Base-by-base conservation (phyloP, 2,329 filamentous ascomycete species). In the Xylariaceae sp. region DNA sequence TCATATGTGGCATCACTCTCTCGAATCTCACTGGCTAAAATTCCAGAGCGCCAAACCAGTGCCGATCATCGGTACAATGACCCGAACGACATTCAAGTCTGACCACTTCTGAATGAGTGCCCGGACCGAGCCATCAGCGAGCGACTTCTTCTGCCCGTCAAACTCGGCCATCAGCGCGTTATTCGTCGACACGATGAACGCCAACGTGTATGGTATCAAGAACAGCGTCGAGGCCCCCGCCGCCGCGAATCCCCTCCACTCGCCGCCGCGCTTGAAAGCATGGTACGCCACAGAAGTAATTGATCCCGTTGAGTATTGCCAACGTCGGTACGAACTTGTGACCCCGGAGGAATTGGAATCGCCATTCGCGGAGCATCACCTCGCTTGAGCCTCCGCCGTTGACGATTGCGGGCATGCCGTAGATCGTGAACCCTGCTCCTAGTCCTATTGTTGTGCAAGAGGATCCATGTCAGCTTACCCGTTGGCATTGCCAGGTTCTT, bases 21-120 rank as follows among this genome's bases (percentile, higher is more conserved):
- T n/a, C 20, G 27, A 22, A 19, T 37, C 22, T 37, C 40, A 54
- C 37, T 53, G 25, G 43, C 44, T 45, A 20, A 64, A 47, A 42
- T 58, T 59, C 54, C 57, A 63, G 43, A 64, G 40, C 7, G 57
- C 61, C 40, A 63, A 45, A 34, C 50, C 51, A n/a, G 61, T 59
- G 20, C 63, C 64, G 19, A 58, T 40, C 37, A 63, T 44, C 44
- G 58, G 57, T 34, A 61, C 48, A 17, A 55, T 29, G 12, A 54
- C 52, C 40, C 62, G 49, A 22, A 50, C 48, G 37, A 55, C 37
- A 41, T 64, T 63, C 38, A 62, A 42, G 11, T 52, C 47, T 23
- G 50, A 50, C 62, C 61, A 64, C 48, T 53, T 56, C 42, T 45
- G 46, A 25, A 62, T 45, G 40, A 64, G 55, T 36, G 47, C 41